phyloP scores from a whole-genome alignment of 2,329 filamentous ascomycete species.

The Plectosphaerella sp. region DNA sequence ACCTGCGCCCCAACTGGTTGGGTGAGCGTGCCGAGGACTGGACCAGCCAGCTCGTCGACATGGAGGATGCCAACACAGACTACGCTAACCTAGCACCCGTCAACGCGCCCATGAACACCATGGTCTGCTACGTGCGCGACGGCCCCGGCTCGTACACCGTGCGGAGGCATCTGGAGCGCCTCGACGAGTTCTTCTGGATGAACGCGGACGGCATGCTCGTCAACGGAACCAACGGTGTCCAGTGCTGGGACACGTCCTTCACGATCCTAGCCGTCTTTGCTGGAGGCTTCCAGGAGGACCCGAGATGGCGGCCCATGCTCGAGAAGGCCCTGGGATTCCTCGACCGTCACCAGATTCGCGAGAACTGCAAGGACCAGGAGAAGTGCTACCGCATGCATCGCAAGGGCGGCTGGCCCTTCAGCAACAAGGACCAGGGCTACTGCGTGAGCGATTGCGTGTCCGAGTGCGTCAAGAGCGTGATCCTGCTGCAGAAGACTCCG shows the following conservation, averaged over 20 bases:
- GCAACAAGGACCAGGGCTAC: constrained; percentile 87
- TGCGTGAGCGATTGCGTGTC: constrained; percentile 93
- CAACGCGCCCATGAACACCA: constrained; percentile 84
- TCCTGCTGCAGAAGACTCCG: constrained; percentile 75
- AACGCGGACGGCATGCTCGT: constrained; percentile 89
- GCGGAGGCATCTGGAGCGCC: constrained; percentile 70
- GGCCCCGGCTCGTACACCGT: constrained; percentile 72
- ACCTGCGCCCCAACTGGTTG: constrained; percentile 62
- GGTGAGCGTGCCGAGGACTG: constrained; percentile 72
- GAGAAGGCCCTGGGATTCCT: constrained; percentile 78
- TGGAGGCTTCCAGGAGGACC: constrained; percentile 71
- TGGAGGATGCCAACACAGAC: constrained; percentile 91
- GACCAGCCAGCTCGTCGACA: constrained; percentile 77
- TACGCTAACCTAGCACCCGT: constrained; percentile 84
- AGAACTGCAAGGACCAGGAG: constrained; percentile 72
- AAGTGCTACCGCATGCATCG: constrained; percentile 84
- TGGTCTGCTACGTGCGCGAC: constrained; percentile 80
- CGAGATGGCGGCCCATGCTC: constrained; percentile 79
- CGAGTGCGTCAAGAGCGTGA: constrained; percentile 81
- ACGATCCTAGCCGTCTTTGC: constrained; percentile 77
- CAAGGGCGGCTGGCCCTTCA: constrained; percentile 96
- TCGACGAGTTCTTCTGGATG: constrained; percentile 87
- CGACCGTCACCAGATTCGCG: constrained; percentile 85
- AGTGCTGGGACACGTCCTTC: constrained; percentile 95
- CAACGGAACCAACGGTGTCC: constrained; percentile 97